Evolutionary conservation across 345 rosid species (phyloP).

Genomic region (Acer saccharum): DNA sequence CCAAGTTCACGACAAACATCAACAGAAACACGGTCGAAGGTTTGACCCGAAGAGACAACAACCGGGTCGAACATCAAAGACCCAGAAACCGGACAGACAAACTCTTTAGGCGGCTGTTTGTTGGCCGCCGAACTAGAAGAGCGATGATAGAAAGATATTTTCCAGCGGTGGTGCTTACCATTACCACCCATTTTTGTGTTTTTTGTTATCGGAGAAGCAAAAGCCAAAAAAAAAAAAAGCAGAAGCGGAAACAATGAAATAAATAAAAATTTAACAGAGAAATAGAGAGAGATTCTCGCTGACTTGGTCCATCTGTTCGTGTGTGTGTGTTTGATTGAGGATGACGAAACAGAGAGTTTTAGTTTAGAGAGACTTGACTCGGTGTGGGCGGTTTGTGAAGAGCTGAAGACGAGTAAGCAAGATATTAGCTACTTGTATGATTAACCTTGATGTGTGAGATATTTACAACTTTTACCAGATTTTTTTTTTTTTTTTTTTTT

Average conservation of each 20-base stretch:
- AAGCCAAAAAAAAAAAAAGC: too few species aligned
- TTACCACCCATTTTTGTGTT: constrained; percentile 52
- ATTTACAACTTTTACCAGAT: background rate
- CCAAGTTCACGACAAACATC: constrained; percentile 59
- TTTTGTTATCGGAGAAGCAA: background rate
- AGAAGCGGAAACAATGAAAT: background rate
- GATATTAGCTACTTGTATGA: background rate
- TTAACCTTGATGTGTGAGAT: background rate
- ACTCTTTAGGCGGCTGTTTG: constrained; percentile 57
- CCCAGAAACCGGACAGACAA: constrained; percentile 68
- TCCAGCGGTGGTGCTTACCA: constrained; percentile 64
- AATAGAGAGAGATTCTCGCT: background rate
- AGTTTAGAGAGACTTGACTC: too few species aligned
- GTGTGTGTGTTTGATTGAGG: too few species aligned
- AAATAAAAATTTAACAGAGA: background rate
- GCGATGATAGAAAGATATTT: constrained; percentile 50
- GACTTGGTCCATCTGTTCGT: background rate
- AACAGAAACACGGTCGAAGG: constrained; percentile 70
- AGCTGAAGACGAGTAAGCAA: too few species aligned
- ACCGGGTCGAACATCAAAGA: constrained; percentile 82
- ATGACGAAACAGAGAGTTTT: too few species aligned
- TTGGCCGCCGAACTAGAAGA: constrained; percentile 24
- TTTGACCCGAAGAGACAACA: constrained; percentile 82
- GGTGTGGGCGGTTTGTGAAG: too few species aligned
- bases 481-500: too few species aligned